A percentile compares a stretch with the other conserved stretches of the same genome.
These are phyloP conservation scores for Scheffersomyces lignicola DNA, from an alignment of 1,139 yeast genomes.

Conservation along the genomic window DNA sequence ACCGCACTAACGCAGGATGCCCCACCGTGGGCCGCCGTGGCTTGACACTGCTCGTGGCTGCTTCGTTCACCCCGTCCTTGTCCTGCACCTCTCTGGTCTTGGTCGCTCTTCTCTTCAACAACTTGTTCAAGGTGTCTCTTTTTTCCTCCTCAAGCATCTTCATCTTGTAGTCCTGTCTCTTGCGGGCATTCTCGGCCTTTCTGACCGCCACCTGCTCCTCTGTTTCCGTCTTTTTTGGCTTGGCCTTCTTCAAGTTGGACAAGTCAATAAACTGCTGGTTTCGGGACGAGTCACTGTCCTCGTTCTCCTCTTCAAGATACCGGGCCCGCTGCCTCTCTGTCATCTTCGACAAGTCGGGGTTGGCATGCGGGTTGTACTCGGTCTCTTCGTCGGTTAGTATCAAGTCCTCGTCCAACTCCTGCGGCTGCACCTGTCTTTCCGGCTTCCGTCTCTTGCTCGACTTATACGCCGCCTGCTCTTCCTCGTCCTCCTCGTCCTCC, in stretches of 20 bases:
- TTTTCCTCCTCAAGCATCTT: conserved; percentile 89
- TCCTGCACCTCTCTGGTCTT: conserved; percentile 51
- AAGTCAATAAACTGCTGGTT: conserved; percentile 26
- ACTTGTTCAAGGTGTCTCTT: conserved; percentile 81
- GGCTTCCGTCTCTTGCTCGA: conserved; percentile 10
- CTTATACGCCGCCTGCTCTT: conserved; percentile 4
- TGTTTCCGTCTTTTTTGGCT: conserved; percentile 54
- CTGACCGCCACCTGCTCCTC: conserved; percentile 83
- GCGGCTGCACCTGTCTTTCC: conserved; percentile 16
- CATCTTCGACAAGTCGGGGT: conserved; percentile 54
- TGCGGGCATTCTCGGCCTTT: conserved; percentile 85
- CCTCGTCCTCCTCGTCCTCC: conserved; percentile 17
- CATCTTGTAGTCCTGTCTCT: conserved; percentile 82
- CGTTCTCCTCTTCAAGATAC: conserved; percentile 32
- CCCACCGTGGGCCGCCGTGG: conserved; percentile 35
- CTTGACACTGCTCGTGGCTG: conserved; percentile 19
- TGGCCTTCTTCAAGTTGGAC: conserved; percentile 22
- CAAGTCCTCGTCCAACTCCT: conserved; percentile 39
- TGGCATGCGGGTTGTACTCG: conserved; percentile 41
- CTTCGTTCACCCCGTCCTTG: conserved; percentile 32
- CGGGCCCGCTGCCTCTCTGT: conserved; percentile 63
- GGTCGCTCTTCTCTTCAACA: conserved; percentile 79
- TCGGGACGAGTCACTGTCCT: conserved; percentile 1
- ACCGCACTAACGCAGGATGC: conserved; percentile 34
- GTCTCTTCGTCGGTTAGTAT: conserved; percentile 45